A percentile compares a stretch with the other conserved stretches of the same genome.
Evolutionary conservation across 1,284 basidiomycete genomes (phyloP).

Genomic region (Pseudozyma sp.): DNA sequence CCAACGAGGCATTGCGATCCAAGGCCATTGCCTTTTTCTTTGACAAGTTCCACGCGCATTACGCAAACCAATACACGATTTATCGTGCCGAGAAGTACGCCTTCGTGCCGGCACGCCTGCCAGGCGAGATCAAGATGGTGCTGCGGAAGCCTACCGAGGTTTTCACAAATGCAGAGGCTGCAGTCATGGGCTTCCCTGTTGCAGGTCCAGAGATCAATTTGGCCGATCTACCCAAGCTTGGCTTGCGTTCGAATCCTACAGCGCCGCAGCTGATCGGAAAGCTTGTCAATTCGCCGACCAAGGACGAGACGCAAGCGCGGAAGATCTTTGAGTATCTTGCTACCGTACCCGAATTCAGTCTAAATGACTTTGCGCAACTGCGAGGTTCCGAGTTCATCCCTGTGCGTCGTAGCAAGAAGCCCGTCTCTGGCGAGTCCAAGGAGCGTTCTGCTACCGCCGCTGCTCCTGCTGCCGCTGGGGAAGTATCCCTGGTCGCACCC

Average conservation of each 20-base stretch:
- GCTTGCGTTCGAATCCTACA: conserved; percentile 81
- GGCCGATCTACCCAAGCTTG: conserved; percentile 76
- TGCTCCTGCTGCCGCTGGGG: conserved; percentile 7
- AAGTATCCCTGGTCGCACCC: conserved; percentile 54
- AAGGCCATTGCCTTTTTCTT: conserved; percentile 63
- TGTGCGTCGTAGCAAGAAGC: conserved; percentile 31
- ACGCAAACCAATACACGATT: conserved; percentile 51
- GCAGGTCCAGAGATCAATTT: conserved; percentile 74
- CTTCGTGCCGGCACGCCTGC: conserved; percentile 77
- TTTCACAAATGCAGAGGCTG: conserved; percentile 79
- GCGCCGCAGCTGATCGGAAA: conserved; percentile 76
- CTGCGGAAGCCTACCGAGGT: conserved; percentile 81
- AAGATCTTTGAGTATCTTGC: conserved; percentile 84
- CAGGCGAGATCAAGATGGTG: conserved; percentile 72
- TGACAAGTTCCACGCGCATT: conserved; percentile 56
- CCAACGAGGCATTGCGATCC: conserved; percentile 35
- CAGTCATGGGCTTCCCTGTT: conserved; percentile 80
- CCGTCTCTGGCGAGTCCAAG: conserved; percentile 2
- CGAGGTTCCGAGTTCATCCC: conserved; percentile 57
- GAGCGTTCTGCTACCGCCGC: conserved; percentile 6
- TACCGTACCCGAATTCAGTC: conserved; percentile 67
- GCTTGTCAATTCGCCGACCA: conserved; percentile 77
- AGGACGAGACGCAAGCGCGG: conserved; percentile 74
- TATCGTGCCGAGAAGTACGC: conserved; percentile 68
- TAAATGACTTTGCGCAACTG: conserved; percentile 47